Percentiles rank a stretch among this genome's conserved stretches.
Evolutionary conservation across 2,329 filamentous ascomycete species (phyloP).

Genomic region (Aspergillus fijiensis): DNA sequence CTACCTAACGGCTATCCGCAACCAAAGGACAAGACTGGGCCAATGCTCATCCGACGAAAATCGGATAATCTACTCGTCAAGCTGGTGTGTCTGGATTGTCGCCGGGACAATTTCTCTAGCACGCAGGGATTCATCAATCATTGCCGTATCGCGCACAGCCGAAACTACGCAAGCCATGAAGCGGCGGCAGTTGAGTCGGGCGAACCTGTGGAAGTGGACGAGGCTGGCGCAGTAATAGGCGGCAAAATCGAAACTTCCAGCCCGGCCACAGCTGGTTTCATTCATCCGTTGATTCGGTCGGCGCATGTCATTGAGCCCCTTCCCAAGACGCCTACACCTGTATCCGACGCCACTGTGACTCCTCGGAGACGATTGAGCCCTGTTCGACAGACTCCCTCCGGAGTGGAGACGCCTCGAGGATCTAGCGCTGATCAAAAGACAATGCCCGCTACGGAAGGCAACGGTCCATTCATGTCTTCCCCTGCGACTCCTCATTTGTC

Average conservation of each 20-base stretch:
- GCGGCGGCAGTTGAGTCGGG: slow-evolving; percentile 87
- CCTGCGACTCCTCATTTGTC: slow-evolving; percentile 67
- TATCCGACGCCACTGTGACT: slow-evolving; percentile 17
- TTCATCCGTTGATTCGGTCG: slow-evolving; percentile 62
- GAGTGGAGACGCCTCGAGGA: slow-evolving; percentile 28
- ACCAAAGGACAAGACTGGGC: slow-evolving; percentile 77
- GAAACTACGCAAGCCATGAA: slow-evolving; percentile 94
- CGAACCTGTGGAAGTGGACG: slow-evolving; percentile 72
- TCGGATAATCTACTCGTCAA: slow-evolving; percentile 83
- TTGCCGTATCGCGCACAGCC: slow-evolving; percentile 90
- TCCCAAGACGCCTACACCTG: slow-evolving; percentile 17
- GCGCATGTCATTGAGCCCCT: slow-evolving; percentile 44
- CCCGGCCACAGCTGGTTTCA: slow-evolving; percentile 48
- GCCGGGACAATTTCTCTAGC: slow-evolving; percentile 88
- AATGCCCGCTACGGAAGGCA: slow-evolving; percentile 20
- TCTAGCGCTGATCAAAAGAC: not conserved
- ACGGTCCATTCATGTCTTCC: slow-evolving; percentile 53
- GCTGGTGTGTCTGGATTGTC: slow-evolving; percentile 84
- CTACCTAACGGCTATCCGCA: slow-evolving; percentile 69
- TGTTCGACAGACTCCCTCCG: slow-evolving; percentile 14
- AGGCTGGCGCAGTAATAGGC: slow-evolving; percentile 51
- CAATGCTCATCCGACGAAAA: slow-evolving; percentile 79
- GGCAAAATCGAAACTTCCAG: slow-evolving; percentile 32
- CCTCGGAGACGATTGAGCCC: slow-evolving; percentile 22
- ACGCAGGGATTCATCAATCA: slow-evolving; percentile 99